These are phyloP conservation scores for Drechslerella dactyloides DNA, from an alignment of 2,329 filamentous ascomycete genomes.

Conservation along the genomic window DNA sequence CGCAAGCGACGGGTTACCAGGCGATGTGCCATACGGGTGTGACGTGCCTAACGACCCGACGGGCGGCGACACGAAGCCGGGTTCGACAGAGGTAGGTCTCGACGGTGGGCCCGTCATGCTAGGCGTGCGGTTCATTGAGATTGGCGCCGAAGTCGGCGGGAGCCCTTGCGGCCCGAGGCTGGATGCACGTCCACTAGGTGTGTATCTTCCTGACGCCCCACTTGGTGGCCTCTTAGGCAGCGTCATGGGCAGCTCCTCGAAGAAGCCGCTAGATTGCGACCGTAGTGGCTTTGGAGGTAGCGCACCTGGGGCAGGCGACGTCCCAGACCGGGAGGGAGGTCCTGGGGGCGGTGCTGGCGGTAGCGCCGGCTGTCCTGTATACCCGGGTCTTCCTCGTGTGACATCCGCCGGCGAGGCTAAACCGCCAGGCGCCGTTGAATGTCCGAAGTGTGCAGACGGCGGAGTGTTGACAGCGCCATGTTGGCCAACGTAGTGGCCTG, in stretches of 20 bases:
- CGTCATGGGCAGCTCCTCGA: slow-evolving; percentile 33
- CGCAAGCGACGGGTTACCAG: slow-evolving; percentile 21
- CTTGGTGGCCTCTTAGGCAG: slow-evolving; percentile 32
- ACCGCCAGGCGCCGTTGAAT: slow-evolving; percentile 17
- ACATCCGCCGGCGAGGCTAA: slow-evolving; percentile 39
- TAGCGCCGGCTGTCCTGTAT: slow-evolving; percentile 10
- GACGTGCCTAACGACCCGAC: slow-evolving; percentile 20
- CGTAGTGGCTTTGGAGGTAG: slow-evolving; percentile 20
- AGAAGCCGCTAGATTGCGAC: slow-evolving; percentile 30
- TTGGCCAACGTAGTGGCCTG: slow-evolving; percentile 11
- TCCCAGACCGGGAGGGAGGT: slow-evolving; percentile 11
- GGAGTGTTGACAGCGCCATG: slow-evolving; percentile 13
- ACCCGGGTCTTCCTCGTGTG: slow-evolving; percentile 29
- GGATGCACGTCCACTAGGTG: slow-evolving; percentile 19
- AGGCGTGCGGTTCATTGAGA: slow-evolving; percentile 15
- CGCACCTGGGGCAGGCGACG: slow-evolving; percentile 18
- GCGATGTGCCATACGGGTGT: slow-evolving; percentile 31
- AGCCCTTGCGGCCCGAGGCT: slow-evolving; percentile 8
- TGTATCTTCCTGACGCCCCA: slow-evolving; percentile 29
- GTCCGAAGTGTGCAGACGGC: slow-evolving; percentile 19
- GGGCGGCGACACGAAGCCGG: slow-evolving; percentile 27
- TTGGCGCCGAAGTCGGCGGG: slow-evolving; percentile 23
- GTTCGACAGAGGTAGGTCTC: slow-evolving; percentile 40
- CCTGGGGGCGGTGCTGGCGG: slow-evolving; percentile 19
- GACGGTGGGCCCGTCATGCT: slow-evolving; percentile 38